A percentile compares a stretch with the other conserved stretches of the same genome.
These are phyloP conservation scores for Licmophora abbreviata DNA, from an alignment of 108 stramenopile genomes.

Conservation along the genomic window DNA sequence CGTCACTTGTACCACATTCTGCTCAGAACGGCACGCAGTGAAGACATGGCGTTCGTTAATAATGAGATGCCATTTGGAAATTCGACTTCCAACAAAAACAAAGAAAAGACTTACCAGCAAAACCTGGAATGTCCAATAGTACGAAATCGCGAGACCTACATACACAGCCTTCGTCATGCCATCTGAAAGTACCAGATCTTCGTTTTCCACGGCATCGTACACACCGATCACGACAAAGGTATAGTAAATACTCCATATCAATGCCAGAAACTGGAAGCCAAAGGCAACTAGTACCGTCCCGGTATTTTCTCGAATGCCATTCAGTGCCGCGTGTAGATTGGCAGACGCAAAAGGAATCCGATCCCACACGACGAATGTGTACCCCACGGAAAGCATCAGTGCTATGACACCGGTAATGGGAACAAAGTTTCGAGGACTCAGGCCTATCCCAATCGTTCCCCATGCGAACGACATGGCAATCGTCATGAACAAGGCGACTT, in stretches of 20 bases:
- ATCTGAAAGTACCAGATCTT: slow-evolving; percentile 32
- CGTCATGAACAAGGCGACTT: slow-evolving; percentile 58
- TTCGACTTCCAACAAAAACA: not conserved
- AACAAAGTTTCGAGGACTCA: slow-evolving; percentile 72
- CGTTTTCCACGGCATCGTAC: slow-evolving; percentile 62
- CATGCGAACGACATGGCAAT: slow-evolving; percentile 74
- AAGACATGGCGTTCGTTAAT: no score
- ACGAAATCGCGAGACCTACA: slow-evolving; percentile 52
- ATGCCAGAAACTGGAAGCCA: slow-evolving; percentile 59
- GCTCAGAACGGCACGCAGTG: not conserved
- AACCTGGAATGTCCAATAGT: slow-evolving; percentile 81
- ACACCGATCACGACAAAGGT: slow-evolving; percentile 58
- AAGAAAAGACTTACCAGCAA: slow-evolving; percentile 46
- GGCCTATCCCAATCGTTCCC: slow-evolving; percentile 80
- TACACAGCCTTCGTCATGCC: slow-evolving; percentile 24
- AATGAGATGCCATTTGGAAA: not conserved
- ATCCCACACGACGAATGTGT: slow-evolving; percentile 75
- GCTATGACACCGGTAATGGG: slow-evolving; percentile 78
- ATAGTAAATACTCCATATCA: slow-evolving; percentile 63
- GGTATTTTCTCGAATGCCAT: slow-evolving; percentile 52
- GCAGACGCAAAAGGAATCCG: slow-evolving; percentile 73
- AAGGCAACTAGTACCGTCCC: slow-evolving; percentile 55
- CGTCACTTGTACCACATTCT: slow-evolving; percentile 82
- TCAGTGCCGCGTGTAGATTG: slow-evolving; percentile 53
- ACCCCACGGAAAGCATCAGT: slow-evolving; percentile 58